Evolutionary conservation across 306 rosid genomes (phyloP).

Genomic region (Dryas alaskensis): DNA sequence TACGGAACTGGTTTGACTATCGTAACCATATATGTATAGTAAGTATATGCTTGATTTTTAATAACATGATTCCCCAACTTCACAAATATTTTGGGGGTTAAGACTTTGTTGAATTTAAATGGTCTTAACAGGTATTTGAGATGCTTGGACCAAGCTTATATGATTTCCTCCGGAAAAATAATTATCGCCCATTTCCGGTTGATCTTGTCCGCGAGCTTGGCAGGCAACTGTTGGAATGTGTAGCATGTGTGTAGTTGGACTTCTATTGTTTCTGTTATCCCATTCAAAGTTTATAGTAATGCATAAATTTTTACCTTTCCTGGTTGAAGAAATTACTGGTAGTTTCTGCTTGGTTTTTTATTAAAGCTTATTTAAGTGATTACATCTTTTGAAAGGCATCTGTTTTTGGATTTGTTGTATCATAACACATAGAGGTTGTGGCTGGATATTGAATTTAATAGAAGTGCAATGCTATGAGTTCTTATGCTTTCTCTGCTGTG

Average conservation of each 20-base stretch:
- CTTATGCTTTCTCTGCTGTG: slow-evolving; percentile 6
- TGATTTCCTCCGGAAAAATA: slow-evolving; percentile 94
- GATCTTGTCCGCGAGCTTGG: slow-evolving; percentile 98
- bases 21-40: slow-evolving; percentile 96
- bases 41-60: slow-evolving; percentile 45
- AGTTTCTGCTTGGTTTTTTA: neutral
- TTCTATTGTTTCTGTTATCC: slow-evolving; percentile 13
- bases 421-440: neutral
- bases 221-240: slow-evolving; percentile 94
- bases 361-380: neutral
- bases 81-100: slow-evolving; percentile 31
- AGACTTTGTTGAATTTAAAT: slow-evolving; percentile 53
- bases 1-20: slow-evolving; percentile 98
- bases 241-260: slow-evolving; percentile 84
- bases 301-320: neutral
- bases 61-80: slow-evolving; percentile 30
- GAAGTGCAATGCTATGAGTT: neutral
- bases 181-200: slow-evolving; percentile 88
- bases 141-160: slow-evolving; percentile 97
- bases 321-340: neutral
- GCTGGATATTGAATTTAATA: neutral
- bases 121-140: slow-evolving; percentile 93
- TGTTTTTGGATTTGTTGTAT: neutral
- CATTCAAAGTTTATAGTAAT: slow-evolving; percentile 3
- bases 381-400: neutral